Evolutionary conservation across 2,329 filamentous ascomycete genomes (phyloP).

Genomic region (Paraconiothyrium sp.): DNA sequence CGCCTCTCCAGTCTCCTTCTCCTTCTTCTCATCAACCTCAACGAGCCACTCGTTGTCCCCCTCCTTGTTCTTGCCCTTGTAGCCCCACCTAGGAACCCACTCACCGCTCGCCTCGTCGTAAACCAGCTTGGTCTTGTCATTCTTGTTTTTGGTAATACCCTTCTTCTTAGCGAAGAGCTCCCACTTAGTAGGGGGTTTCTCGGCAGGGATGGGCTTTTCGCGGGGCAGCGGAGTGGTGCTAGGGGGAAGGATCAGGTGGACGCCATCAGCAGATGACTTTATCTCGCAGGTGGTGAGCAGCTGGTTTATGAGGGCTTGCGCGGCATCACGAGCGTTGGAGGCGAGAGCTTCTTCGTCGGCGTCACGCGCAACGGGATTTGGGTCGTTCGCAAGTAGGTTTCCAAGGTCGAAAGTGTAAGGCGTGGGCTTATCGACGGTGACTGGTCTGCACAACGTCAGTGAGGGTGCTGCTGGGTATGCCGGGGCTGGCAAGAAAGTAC

Average conservation of each 20-base stretch:
- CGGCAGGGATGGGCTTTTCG: conserved; percentile 87
- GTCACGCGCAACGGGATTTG: conserved; percentile 77
- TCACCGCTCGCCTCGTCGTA: conserved; percentile 86
- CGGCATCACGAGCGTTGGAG: conserved; percentile 82
- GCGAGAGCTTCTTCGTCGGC: conserved; percentile 73
- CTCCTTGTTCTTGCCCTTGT: conserved; percentile 88
- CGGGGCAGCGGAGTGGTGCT: conserved; percentile 78
- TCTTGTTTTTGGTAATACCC: conserved; percentile 89
- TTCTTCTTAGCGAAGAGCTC: conserved; percentile 96
- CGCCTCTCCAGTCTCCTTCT: conserved; percentile 72
- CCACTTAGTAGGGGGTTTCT: conserved; percentile 91
- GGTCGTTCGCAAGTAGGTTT: conserved; percentile 84
- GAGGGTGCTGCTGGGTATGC: conserved; percentile 4
- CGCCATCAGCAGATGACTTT: conserved; percentile 71
- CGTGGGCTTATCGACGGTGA: conserved; percentile 73
- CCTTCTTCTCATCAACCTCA: conserved; percentile 79
- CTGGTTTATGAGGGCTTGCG: conserved; percentile 93
- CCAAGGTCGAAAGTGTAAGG: conserved; percentile 94
- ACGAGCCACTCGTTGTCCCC: conserved; percentile 88
- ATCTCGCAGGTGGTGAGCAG: conserved; percentile 89
- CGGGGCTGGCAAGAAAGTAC: conserved; percentile 29
- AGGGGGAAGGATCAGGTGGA: conserved; percentile 80
- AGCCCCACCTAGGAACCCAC: conserved; percentile 96
- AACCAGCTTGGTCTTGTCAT: conserved; percentile 76
- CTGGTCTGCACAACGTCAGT: conserved; percentile 31